phyloP scores from a whole-genome alignment of 2,329 filamentous ascomycete species.

The Dothistroma pini region DNA sequence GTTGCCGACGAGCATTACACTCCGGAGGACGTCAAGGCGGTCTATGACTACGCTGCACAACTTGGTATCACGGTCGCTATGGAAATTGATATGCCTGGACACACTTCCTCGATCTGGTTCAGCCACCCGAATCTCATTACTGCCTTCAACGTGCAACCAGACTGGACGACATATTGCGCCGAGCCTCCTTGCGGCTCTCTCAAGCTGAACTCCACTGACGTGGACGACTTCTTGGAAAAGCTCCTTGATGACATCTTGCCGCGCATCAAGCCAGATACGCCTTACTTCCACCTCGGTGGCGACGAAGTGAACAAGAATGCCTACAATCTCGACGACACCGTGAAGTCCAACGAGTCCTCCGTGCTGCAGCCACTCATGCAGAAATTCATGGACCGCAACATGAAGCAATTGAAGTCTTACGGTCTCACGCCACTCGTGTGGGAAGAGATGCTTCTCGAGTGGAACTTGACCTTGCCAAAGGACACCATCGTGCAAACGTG shows the following conservation, averaged over 20 bases:
- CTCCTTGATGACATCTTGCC: constrained; percentile 75
- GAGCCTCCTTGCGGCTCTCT: constrained; percentile 61
- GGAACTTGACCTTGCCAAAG: constrained; percentile 68
- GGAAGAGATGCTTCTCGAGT: constrained; percentile 80
- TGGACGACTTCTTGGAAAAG: constrained; percentile 67
- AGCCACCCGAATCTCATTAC: constrained; percentile 69
- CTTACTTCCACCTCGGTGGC: constrained; percentile 81
- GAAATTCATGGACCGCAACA: constrained; percentile 68
- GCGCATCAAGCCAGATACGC: constrained; percentile 62
- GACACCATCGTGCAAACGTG: constrained; percentile 78
- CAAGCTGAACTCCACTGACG: constrained; percentile 68
- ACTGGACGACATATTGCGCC: constrained; percentile 52
- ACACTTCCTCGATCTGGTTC: constrained; percentile 65
- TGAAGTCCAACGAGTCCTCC: constrained; percentile 60
- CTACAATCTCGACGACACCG: constrained; percentile 68
- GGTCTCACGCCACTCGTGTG: constrained; percentile 74
- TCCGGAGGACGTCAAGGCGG: constrained; percentile 57
- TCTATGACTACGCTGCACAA: constrained; percentile 67
- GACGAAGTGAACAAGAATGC: constrained; percentile 80
- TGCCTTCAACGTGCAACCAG: constrained; percentile 54
- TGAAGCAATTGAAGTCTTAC: constrained; percentile 56
- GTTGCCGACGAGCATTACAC: constrained; percentile 63
- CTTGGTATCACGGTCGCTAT: constrained; percentile 69
- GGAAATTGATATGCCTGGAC: constrained; percentile 78
- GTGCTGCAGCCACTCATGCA: constrained; percentile 74